Evolutionary conservation across 2,329 filamentous ascomycete genomes (phyloP), one percentile per base, ranked within the genome.

Genomic region (Cladobotryum protrusum): DNA sequence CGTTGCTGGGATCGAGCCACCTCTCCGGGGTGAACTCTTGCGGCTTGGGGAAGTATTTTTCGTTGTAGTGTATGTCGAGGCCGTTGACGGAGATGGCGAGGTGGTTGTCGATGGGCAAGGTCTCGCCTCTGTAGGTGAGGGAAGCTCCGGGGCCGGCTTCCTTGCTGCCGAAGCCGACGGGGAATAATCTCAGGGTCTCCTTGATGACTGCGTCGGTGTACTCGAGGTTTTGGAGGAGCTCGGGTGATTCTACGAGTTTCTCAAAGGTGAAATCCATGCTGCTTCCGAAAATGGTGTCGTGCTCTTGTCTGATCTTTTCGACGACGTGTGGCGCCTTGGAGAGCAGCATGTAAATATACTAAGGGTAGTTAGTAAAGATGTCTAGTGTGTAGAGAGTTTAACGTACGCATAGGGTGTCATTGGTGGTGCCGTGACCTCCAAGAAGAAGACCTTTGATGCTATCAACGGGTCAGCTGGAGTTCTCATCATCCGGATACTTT

Each of bases 181-280:
- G 76, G 50, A 72, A 77, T 14, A 81, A 56, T 2, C 78, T 70
- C 1, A 82, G 65, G 0, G 71, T 65, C 59, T 83, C 80, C 51
- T 78, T 78, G 50, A 80, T 70, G 5, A 79, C 70, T n/a, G 75
- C 77, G 3, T 65, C 66, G 1, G 76, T 77, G 56, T 79, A 82
- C 0, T 67, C 64, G 4, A 83, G 65, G 6, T 71, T 63, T 54
- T 75, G 76, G 45, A 82, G 64, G 5, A 72, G 65, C 29, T 69
- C 61, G 1, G 75, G 72, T 4, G 73, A 61, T 12, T 66, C 61
- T 3, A 73, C 61, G 13, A 72, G 56, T 0, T 57, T 56, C 29
- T 67, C 67, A 0, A 64, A 61, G 6, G 64, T 61, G 2, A 62
- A 57, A 3, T 65, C 57, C 7, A 70, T 33, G 6, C 58, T 52